A percentile compares a stretch with the other conserved stretches of the same genome.
Conservation (phyloP, 2,329 filamentous ascomycete species). For the Verticillium dahliae region DNA sequence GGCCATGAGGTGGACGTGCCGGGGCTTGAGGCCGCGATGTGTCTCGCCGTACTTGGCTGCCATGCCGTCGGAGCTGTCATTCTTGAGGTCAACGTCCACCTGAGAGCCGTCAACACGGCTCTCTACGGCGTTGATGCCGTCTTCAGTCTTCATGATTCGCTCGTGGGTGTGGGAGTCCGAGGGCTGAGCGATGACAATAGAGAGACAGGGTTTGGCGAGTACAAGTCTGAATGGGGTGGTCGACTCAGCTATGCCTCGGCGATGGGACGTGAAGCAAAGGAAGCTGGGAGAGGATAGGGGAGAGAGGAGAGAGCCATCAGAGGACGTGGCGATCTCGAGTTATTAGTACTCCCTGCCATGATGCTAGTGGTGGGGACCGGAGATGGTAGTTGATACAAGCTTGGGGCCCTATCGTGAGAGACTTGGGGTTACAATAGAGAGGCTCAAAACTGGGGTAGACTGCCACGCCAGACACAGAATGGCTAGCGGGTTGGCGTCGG, state of each 20-base stretch:
- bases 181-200: background rate
- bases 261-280: no score
- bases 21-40: slow-evolving; percentile 25
- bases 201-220: no score
- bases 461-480: background rate
- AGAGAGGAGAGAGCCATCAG: no score
- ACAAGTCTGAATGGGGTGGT: no score
- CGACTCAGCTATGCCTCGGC: no score
- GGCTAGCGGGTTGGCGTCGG: background rate
- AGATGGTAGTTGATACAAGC: background rate
- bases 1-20: slow-evolving; percentile 43
- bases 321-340: background rate
- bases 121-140: background rate
- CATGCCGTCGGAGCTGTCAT: background rate
- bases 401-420: background rate
- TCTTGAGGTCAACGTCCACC: background rate
- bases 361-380: background rate
- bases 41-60: slow-evolving; percentile 21
- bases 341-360: background rate
- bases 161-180: background rate
- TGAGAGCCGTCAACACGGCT: background rate
- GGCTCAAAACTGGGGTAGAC: background rate
- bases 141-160: background rate
- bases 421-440: background rate
- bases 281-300: background rate